A percentile compares a stretch with the other conserved stretches of the same genome.
Conservation (phyloP, 306 rosid species). For the Cicer arietinum region DNA sequence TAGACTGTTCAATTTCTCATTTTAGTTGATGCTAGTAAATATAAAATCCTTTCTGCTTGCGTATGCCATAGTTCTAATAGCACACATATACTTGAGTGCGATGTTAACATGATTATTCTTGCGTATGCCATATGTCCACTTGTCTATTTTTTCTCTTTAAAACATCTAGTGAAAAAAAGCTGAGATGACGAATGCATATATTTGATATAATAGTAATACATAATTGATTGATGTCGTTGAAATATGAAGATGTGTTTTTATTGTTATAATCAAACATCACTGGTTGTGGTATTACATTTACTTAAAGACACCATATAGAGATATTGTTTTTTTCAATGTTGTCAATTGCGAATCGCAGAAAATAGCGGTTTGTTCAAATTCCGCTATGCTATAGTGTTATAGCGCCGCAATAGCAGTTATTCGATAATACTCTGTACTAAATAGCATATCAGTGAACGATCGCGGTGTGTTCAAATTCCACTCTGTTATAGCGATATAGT, state of each 20-base stretch:
- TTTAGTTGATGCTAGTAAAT: conserved; percentile 8
- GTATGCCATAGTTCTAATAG: conserved; percentile 14
- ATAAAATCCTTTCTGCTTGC: conserved; percentile 14
- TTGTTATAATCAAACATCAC: conserved; percentile 10
- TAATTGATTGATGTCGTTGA: background rate
- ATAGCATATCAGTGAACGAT: too few relatives aligned
- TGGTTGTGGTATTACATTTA: conserved; percentile 10
- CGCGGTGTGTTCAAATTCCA: too few relatives aligned
- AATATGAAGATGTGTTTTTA: conserved; percentile 3
- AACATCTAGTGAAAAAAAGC: background rate
- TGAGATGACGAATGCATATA: background rate
- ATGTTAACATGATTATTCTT: background rate
- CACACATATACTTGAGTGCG: background rate
- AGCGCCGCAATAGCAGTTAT: too few relatives aligned
- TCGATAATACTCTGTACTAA: too few relatives aligned
- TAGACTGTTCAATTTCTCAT: conserved; percentile 22
- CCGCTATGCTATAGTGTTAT: too few relatives aligned
- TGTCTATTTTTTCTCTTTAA: conserved; percentile 1
- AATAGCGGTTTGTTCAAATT: too few relatives aligned
- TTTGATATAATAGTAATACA: background rate
- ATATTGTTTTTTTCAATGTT: background rate
- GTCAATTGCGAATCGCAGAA: too few relatives aligned
- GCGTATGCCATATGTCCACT: background rate
- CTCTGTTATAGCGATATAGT: too few relatives aligned
- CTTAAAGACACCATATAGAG: background rate